Evolutionary conservation across 108 stramenopile genomes (phyloP), one percentile per base, ranked within the genome.

Genomic region (Mayamaea pseudoterrestris): DNA sequence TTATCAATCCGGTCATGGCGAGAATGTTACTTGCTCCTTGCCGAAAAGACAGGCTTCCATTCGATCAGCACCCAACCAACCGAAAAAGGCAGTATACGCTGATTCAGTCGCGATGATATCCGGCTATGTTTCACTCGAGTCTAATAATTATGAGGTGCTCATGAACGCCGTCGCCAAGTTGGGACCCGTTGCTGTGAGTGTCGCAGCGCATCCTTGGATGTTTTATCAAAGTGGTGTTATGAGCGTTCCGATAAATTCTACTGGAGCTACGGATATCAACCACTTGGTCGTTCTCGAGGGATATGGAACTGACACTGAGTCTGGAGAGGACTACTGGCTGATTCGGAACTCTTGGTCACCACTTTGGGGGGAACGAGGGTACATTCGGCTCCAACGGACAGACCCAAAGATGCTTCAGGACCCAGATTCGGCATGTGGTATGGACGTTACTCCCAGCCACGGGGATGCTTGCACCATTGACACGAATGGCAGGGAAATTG

Each of bases 231-330:
- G 54, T 17, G 89, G 89, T 8, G 54, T 80, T 30, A 82, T 61
- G 44, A 43, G 46, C 23, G 47, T n/a, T 49, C 36, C 39, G 2
- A 44, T 21, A 5, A 11, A 6, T 30, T 35, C 18, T 22, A 50
- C 0, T 18, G 5, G 8, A 5, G 61, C 12, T 0, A 62, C 61
- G 9, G 68, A 68, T 53, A 53, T 94, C 24, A 73, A 92, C 52
- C 93, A 94, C 52, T 81, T 74, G 35, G 90, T 94, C 13, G 64
- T 80, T 7, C 58, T 92, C 25, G 78, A 87, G 26, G 90, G 93
- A 14, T 94, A 94, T 50, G 90, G 85, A 17, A 66, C 54, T 7
- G 84, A 91, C 25, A 57, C 65, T 17, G 47, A 54, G 14, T 79
- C 80, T 0, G 76, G 72, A 0, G 63, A 82, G 31, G 65, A 76